phyloP scores from a whole-genome alignment of 2,329 filamentous ascomycete species.

The Monosporascus sp. region DNA sequence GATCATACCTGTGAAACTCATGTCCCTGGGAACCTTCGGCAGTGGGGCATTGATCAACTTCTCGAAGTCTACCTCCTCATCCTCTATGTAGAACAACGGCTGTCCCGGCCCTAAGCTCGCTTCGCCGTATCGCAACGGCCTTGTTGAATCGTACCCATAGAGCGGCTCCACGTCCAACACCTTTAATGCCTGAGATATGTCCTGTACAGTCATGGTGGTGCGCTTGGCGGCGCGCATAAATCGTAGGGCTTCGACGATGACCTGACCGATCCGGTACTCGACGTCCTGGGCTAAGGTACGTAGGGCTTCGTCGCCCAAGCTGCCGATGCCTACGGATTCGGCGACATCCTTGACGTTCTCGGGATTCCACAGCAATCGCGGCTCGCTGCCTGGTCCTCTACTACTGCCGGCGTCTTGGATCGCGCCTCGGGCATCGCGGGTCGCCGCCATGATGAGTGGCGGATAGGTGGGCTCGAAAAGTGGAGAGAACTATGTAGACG shows the following conservation, averaged over 20 bases:
- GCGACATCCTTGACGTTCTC: constrained; percentile 95
- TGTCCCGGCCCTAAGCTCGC: constrained; percentile 90
- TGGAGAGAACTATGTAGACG: too few species aligned
- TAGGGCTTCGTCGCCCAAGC: constrained; percentile 77
- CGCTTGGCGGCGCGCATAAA: constrained; percentile 91
- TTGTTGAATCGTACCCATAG: constrained; percentile 91
- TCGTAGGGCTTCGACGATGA: constrained; percentile 88
- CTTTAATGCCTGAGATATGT: constrained; percentile 79
- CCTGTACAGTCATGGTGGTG: constrained; percentile 81
- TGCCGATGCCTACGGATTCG: constrained; percentile 85
- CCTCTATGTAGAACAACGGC: constrained; percentile 93
- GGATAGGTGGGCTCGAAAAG: neutral
- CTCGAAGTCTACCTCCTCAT: constrained; percentile 98
- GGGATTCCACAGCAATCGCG: constrained; percentile 75
- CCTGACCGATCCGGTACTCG: constrained; percentile 89
- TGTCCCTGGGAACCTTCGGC: constrained; percentile 89
- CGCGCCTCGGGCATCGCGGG: constrained; percentile 16
- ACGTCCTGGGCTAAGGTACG: constrained; percentile 88
- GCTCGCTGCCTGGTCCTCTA: constrained; percentile 17
- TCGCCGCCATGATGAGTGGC: constrained; percentile 16
- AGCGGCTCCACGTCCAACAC: constrained; percentile 90
- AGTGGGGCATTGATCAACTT: constrained; percentile 96
- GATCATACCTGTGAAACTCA: constrained; percentile 75
- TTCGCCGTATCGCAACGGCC: constrained; percentile 86
- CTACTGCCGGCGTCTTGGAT: constrained; percentile 12